Evolutionary conservation across 1,139 yeast species (phyloP).

Genomic region (Scheffersomyces segobiensis): DNA sequence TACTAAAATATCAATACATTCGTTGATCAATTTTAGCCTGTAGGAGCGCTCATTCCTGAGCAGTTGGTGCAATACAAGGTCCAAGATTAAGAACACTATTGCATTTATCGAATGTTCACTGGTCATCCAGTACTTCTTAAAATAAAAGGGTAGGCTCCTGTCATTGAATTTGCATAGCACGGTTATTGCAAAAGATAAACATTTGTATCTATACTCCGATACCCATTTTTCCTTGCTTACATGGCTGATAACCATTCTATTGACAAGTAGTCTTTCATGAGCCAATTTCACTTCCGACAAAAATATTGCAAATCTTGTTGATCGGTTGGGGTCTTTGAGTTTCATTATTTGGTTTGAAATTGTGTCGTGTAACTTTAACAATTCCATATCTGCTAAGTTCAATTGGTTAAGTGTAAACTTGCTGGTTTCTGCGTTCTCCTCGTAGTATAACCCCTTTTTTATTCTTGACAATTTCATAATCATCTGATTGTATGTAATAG

Average conservation of each 20-base stretch:
- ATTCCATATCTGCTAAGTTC: not conserved
- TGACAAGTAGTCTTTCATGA: slow-evolving; percentile 8
- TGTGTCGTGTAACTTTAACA: not conserved
- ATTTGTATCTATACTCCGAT: slow-evolving; percentile 6
- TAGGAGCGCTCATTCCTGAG: not conserved
- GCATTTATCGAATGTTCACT: slow-evolving; percentile 12
- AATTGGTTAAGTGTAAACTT: not conserved
- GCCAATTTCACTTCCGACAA: not conserved
- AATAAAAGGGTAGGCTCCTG: slow-evolving; percentile 8
- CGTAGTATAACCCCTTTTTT: slow-evolving; percentile 9
- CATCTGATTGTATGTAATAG: slow-evolving; percentile 12
- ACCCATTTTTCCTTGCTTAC: slow-evolving; percentile 2
- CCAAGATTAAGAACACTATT: slow-evolving; percentile 11
- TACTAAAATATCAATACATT: slow-evolving; percentile 11
- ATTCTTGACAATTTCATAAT: slow-evolving; percentile 10
- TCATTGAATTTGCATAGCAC: slow-evolving; percentile 10
- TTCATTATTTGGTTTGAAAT: not conserved
- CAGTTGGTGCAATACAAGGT: slow-evolving; percentile 8
- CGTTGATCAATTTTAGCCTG: not conserved
- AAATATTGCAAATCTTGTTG: not conserved
- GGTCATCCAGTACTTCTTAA: slow-evolving; percentile 13
- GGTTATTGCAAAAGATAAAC: slow-evolving; percentile 3
- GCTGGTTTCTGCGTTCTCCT: not conserved
- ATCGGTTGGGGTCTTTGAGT: not conserved
- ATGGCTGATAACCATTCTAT: slow-evolving; percentile 4